These are phyloP conservation scores for Raddia distichophylla DNA, from an alignment of 176 grass and related monocot genomes.

Conservation along the genomic window DNA sequence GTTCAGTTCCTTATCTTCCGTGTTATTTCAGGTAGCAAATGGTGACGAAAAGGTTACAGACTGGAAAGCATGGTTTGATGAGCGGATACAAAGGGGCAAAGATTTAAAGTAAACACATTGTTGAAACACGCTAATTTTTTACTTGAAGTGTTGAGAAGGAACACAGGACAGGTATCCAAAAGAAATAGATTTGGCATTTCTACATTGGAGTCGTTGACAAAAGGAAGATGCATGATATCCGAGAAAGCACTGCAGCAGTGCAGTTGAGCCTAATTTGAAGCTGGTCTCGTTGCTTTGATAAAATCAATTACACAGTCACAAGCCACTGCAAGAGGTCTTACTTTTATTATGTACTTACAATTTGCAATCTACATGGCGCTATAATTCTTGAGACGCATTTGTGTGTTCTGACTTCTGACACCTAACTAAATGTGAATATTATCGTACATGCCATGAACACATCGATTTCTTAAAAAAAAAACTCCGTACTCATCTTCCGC, in stretches of 20 bases:
- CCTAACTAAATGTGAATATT: neutral
- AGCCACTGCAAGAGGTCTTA: neutral
- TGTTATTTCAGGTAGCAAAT: slow-evolving; percentile 64
- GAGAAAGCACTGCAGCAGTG: neutral
- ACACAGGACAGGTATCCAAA: slow-evolving; percentile 9
- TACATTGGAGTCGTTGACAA: neutral
- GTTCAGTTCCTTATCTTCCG: neutral
- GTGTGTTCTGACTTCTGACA: neutral
- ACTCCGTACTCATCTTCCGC: neutral
- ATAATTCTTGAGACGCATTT: neutral
- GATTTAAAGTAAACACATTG: slow-evolving; percentile 32
- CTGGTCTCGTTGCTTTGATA: neutral
- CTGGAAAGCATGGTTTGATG: slow-evolving; percentile 73
- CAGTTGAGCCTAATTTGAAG: neutral
- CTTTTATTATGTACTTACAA: neutral
- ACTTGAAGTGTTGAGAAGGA: neutral
- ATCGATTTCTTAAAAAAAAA: neutral
- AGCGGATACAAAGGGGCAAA: slow-evolving; percentile 40
- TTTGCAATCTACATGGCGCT: neutral
- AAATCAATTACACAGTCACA: neutral
- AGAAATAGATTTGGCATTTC: slow-evolving; percentile 7
- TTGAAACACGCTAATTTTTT: neutral
- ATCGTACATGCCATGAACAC: neutral
- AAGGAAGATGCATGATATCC: neutral
- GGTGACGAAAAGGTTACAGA: slow-evolving; percentile 59